A percentile compares a stretch with the other conserved stretches of the same genome.
phyloP scores from a whole-genome alignment of 106 monocot genomes.

The Apostasia shenzhenica region DNA sequence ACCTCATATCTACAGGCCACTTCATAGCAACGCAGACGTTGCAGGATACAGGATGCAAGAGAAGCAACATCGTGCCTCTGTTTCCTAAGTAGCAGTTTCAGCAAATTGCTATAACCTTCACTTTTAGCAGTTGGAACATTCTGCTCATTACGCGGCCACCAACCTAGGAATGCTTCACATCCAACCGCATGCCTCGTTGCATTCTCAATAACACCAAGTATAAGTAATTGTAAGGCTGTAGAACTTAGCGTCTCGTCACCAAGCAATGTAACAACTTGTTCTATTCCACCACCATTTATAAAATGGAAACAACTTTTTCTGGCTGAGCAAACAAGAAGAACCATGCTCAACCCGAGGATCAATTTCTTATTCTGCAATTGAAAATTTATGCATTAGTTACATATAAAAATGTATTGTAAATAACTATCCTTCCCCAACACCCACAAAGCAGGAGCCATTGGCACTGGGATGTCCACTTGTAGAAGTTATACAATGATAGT shows the following conservation, averaged over 20 bases:
- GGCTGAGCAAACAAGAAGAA: conserved; percentile 65
- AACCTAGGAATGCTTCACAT: conserved; percentile 94
- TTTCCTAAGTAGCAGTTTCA: conserved; percentile 65
- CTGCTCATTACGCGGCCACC: conserved; percentile 78
- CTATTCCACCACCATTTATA: conserved; percentile 73
- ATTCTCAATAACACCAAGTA: conserved; percentile 69
- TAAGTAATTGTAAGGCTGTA: conserved; percentile 36
- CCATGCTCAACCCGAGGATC: conserved; percentile 42
- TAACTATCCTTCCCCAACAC: no score
- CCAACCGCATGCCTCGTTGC: conserved; percentile 82
- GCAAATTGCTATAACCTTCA: conserved; percentile 70
- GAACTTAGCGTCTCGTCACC: conserved; percentile 38
- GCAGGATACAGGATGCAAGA: conserved; percentile 65
- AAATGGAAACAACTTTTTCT: conserved; percentile 74
- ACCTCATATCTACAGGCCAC: conserved; percentile 82
- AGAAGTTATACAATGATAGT: background rate
- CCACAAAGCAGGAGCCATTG: no score
- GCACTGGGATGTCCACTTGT: no score
- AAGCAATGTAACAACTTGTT: conserved; percentile 49
- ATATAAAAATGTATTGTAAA: background rate
- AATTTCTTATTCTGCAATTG: conserved; percentile 45
- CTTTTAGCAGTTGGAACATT: conserved; percentile 56
- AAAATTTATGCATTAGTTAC: conserved; percentile 2
- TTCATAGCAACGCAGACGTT: conserved; percentile 81
- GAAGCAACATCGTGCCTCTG: conserved; percentile 87